Base-by-base conservation (phyloP, 805 yeast species). In the Komagataella ulmi region DNA sequence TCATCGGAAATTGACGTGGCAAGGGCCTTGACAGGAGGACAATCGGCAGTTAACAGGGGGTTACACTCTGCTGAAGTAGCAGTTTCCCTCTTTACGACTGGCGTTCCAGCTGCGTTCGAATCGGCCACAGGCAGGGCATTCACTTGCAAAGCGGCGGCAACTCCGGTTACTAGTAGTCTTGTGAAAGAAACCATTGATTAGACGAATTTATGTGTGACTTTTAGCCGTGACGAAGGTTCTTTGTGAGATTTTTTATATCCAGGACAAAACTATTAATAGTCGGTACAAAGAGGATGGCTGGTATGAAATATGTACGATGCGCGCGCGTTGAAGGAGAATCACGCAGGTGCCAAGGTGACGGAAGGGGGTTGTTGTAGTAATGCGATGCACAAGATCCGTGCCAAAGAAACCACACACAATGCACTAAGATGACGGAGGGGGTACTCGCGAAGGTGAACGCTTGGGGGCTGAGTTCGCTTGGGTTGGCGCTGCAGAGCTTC, bases 11-110 rank as follows among this genome's bases (percentile, higher is more conserved):
- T 64, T 2, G 81, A 68, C 3, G 79, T 69, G 1, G 80, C 88
- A 49, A 86, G 71, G 0, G 93, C 95, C 1, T 74, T 67, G 57
- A 83, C 79, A 3, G 70, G 59, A 3, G 61, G 51, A 56, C 72
- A 67, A 6, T 59, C 46, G 6, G 68, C 17, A 1, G 62, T 47
- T 3, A 52, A 49, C 47, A 67, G 47, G 17, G 72, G 72, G 52
- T 68, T 67, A 54, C 72, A 68, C 3, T 61, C 49, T 7, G 63
- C 51, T 1, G 60, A 49, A 1, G 60, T 30, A 4, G 58, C 50
- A 6, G 45, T 21, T 17, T 24, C 21, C 24, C 48, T 45, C 18
- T 45, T 47, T 6, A 57, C 51, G 4, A 56, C 50, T 4, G 53
- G 40, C 1, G 40, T 30, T 10, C 40, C 40, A 30, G 40, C 40